These are phyloP conservation scores for Crithidia acanthocephali DNA, from an alignment of 208 protist species.

Conservation along the genomic window DNA sequence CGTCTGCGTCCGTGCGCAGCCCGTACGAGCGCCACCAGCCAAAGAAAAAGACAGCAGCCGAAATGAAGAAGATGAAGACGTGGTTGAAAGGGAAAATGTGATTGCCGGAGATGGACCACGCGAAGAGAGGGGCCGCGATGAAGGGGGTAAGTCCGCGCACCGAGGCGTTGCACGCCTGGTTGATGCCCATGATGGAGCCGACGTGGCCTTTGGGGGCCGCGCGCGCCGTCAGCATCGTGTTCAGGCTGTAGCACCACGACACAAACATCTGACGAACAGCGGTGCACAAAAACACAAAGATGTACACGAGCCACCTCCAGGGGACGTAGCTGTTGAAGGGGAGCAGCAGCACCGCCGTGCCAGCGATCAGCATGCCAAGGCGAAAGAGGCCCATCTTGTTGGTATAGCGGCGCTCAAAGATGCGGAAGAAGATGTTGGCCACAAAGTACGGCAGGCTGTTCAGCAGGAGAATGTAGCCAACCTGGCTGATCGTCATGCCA, in stretches of 20 bases:
- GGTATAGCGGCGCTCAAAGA: constrained; percentile 30
- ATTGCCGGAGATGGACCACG: constrained; percentile 52
- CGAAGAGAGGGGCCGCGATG: constrained; percentile 46
- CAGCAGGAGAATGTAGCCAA: constrained; percentile 49
- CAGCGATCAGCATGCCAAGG: constrained; percentile 22
- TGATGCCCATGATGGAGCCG: constrained; percentile 68
- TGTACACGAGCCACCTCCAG: constrained; percentile 4
- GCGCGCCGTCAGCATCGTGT: constrained; percentile 61
- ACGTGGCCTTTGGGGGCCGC: constrained; percentile 42
- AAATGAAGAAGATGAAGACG: constrained; percentile 59
- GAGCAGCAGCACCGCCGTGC: constrained; percentile 23
- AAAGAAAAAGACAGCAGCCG: constrained; percentile 14
- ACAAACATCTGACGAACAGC: constrained; percentile 42
- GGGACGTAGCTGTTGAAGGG: constrained; percentile 28
- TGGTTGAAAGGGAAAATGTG: constrained; percentile 57
- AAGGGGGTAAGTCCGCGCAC: constrained; percentile 50
- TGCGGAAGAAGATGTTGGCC: constrained; percentile 53
- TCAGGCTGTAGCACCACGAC: constrained; percentile 69
- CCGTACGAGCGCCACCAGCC: constrained; percentile 41
- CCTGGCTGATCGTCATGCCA: constrained; percentile 26
- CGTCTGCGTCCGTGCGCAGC: constrained; percentile 24
- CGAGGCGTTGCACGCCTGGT: constrained; percentile 52
- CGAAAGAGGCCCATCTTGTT: constrained; percentile 60
- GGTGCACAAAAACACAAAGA: constrained; percentile 40
- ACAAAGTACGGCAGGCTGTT: constrained; percentile 53